phyloP scores from a whole-genome alignment of 306 rosid genomes.

The Dalbergia oliveri region DNA sequence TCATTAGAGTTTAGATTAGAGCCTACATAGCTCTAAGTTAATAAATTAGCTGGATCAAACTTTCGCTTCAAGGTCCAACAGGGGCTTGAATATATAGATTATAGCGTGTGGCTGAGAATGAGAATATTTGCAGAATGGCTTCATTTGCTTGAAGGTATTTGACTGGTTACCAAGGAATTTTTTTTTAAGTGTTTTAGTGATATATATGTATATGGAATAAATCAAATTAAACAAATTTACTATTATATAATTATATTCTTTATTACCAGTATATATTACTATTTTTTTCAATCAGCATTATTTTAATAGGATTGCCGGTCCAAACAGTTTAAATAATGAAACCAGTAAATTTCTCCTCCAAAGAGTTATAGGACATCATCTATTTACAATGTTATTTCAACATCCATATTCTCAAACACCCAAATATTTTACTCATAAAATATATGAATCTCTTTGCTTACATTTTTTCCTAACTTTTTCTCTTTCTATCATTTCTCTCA shows the following conservation, averaged over 20 bases:
- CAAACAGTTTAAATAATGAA: neutral
- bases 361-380: too few species aligned
- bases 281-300: neutral
- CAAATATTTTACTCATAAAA: too few species aligned
- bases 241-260: neutral
- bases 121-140: neutral
- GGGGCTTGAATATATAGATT: neutral
- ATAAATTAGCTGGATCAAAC: slow-evolving; percentile 14
- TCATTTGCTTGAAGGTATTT: neutral
- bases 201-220: too few species aligned
- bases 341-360: too few species aligned
- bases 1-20: slow-evolving; percentile 12
- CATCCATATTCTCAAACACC: too few species aligned
- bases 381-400: too few species aligned
- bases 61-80: neutral
- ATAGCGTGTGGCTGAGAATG: neutral
- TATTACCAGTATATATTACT: neutral
- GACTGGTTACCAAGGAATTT: neutral
- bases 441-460: too few species aligned
- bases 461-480: too few species aligned
- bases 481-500: too few species aligned
- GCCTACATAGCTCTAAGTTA: neutral
- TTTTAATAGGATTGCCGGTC: neutral
- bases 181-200: too few species aligned
- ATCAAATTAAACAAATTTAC: too few species aligned